Percentiles rank a stretch among this genome's conserved stretches.
Conservation (phyloP, 345 rosid species). For the Trapa incisa region DNA sequence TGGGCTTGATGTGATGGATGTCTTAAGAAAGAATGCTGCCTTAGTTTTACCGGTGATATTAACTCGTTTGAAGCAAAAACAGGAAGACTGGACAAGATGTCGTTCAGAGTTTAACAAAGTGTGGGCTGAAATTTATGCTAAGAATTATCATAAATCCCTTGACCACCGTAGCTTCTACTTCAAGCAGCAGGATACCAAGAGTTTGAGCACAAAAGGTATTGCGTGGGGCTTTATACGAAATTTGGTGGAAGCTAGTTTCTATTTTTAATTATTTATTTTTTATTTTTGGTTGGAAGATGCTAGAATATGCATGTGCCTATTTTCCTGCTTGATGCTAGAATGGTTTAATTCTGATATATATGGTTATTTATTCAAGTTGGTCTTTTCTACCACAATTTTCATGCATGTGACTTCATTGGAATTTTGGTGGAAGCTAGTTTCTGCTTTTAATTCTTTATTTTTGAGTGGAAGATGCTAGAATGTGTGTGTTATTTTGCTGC, state of each 20-base stretch:
- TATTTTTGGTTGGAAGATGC: neutral
- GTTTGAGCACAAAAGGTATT: conserved; percentile 84
- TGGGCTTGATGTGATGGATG: conserved; percentile 93
- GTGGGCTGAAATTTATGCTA: conserved; percentile 91
- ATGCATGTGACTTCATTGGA: neutral
- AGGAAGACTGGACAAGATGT: conserved; percentile 93
- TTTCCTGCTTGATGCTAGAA: no score
- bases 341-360: no score
- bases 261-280: neutral
- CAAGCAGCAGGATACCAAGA: conserved; percentile 94
- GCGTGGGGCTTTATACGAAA: neutral
- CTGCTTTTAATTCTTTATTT: no score
- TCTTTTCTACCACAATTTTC: neutral
- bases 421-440: no score
- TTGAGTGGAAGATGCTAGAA: no score
- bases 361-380: neutral
- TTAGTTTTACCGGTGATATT: conserved; percentile 85
- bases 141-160: conserved; percentile 90
- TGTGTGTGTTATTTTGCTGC: no score
- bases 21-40: conserved; percentile 67
- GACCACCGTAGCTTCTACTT: conserved; percentile 98
- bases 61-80: conserved; percentile 93
- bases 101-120: conserved; percentile 93
- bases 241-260: neutral
- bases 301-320: no score